Evolutionary conservation across 306 rosid species (phyloP).

Genomic region (Betula pendula): DNA sequence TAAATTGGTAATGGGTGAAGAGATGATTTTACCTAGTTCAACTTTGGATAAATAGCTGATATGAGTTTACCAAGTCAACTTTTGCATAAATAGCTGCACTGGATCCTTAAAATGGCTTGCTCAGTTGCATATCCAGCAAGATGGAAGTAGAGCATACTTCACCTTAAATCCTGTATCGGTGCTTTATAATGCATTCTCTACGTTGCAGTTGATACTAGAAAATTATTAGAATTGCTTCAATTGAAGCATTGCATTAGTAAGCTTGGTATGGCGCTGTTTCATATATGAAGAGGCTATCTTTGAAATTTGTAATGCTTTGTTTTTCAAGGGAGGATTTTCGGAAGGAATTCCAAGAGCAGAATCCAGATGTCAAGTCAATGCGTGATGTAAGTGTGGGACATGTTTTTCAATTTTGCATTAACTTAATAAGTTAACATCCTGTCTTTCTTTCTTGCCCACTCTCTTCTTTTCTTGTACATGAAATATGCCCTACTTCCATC

Average conservation of each 20-base stretch:
- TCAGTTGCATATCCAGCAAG: too few species aligned
- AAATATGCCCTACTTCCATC: conserved; percentile 20
- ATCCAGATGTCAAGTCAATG: conserved; percentile 88
- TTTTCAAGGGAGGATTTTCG: conserved; percentile 87
- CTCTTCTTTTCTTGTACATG: neutral
- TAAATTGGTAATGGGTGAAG: neutral
- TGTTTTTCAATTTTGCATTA: conserved; percentile 1
- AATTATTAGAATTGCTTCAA: conserved; percentile 4
- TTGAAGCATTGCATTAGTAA: conserved; percentile 2
- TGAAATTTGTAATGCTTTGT: conserved; percentile 27
- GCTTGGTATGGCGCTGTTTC: conserved; percentile 23
- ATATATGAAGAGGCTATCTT: conserved; percentile 16
- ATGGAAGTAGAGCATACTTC: too few species aligned
- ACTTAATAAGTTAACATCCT: neutral
- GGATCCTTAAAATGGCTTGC: too few species aligned
- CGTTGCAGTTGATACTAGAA: conserved; percentile 8
- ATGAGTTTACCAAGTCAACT: too few species aligned
- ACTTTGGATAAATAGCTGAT: too few species aligned
- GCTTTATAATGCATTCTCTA: conserved; percentile 11
- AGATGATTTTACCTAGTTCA: neutral
- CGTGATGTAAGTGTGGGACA: conserved; percentile 60
- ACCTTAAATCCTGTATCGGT: conserved; percentile 8
- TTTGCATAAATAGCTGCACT: too few species aligned
- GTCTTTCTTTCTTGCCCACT: neutral
- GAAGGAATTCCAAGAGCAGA: conserved; percentile 76